Percentiles rank a stretch among this genome's conserved stretches.
These are phyloP conservation scores for Pyronema domesticum DNA, from an alignment of 495 filamentous ascomycete species.

Conservation along the genomic window DNA sequence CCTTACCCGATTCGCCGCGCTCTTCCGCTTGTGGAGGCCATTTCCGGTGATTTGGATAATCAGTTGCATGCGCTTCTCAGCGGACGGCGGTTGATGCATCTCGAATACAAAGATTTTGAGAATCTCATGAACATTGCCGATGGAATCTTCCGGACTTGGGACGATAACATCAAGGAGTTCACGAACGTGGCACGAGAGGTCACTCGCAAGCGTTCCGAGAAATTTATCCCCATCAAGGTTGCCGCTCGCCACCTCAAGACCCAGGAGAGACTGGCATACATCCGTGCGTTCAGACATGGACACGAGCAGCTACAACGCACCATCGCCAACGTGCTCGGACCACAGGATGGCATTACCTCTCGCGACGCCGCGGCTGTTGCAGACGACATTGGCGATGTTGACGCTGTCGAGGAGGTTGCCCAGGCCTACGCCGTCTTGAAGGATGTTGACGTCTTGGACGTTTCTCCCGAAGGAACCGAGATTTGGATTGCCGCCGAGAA, in stretches of 20 bases:
- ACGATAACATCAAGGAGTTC: constrained; percentile 90
- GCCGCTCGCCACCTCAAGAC: constrained; percentile 63
- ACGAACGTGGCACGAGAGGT: constrained; percentile 91
- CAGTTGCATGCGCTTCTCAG: constrained; percentile 70
- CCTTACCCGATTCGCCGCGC: constrained; percentile 86
- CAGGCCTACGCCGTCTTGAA: constrained; percentile 84
- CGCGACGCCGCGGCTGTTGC: constrained; percentile 46
- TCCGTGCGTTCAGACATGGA: constrained; percentile 80
- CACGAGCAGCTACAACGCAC: constrained; percentile 94
- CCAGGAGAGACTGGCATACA: constrained; percentile 78
- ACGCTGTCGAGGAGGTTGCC: constrained; percentile 91
- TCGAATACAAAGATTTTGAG: constrained; percentile 80
- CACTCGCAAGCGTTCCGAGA: constrained; percentile 75
- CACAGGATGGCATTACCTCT: constrained; percentile 33
- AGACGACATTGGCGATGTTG: constrained; percentile 91
- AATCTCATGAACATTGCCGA: constrained; percentile 66
- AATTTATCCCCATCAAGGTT: constrained; percentile 97
- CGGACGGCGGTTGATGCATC: constrained; percentile 71
- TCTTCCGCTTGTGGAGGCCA: constrained; percentile 90
- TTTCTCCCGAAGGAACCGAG: constrained; percentile 69
- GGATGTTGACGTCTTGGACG: constrained; percentile 88
- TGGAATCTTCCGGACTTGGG: constrained; percentile 78
- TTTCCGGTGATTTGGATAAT: constrained; percentile 78
- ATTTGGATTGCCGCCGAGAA: constrained; percentile 85
- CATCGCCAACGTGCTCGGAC: constrained; percentile 82